Conservation (phyloP, 2,329 filamentous ascomycete genomes). For the Nemania sp. region DNA sequence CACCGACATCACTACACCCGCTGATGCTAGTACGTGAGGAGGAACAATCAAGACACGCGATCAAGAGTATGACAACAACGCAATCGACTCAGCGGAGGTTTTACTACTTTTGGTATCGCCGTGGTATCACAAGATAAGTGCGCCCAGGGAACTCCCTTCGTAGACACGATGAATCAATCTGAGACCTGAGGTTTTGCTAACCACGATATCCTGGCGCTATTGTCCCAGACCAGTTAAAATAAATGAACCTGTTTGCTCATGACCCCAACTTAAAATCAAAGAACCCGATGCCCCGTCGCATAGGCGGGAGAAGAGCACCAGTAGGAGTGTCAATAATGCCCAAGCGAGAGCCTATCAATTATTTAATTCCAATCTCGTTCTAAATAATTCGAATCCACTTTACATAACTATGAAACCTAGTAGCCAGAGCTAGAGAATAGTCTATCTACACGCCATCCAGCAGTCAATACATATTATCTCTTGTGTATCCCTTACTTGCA, state of each 20-base stretch:
- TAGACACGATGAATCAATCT: neutral
- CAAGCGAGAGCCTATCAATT: neutral
- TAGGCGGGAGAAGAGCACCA: neutral
- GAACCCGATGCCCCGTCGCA: neutral
- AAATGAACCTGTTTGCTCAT: neutral
- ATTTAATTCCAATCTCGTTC: too few relatives aligned
- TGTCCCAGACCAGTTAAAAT: neutral
- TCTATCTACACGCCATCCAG: neutral
- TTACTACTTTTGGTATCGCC: neutral
- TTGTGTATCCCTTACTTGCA: neutral
- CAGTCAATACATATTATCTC: neutral
- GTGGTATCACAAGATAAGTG: neutral
- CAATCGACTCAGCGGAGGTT: neutral
- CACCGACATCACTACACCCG: neutral
- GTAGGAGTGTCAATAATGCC: neutral
- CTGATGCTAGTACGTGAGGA: neutral
- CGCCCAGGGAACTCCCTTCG: neutral
- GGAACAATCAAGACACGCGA: neutral
- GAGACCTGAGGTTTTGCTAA: neutral
- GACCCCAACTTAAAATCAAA: neutral
- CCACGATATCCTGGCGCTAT: neutral
- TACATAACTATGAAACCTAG: neutral
- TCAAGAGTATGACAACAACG: neutral
- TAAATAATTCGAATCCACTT: neutral
- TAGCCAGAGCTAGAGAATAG: neutral